Conservation (phyloP, 73 alveolate species). For the Stentor roeselii region DNA sequence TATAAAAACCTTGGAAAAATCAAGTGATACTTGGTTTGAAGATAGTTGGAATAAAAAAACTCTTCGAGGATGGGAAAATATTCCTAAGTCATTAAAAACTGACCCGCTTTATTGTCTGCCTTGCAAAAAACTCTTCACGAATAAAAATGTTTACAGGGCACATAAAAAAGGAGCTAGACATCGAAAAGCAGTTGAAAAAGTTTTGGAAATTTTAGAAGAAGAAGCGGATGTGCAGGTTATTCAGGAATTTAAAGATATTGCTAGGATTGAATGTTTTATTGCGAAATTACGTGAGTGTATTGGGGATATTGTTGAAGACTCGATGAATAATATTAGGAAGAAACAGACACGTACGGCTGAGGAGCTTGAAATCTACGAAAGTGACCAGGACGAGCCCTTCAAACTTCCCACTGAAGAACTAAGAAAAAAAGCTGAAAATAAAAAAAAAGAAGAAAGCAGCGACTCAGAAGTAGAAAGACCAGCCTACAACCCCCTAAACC, state of each 20-base stretch:
- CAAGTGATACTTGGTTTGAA: slow-evolving; percentile 40
- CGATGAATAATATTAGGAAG: slow-evolving; percentile 79
- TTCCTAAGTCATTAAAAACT: slow-evolving; percentile 25
- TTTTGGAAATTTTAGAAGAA: slow-evolving; percentile 30
- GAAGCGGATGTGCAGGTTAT: slow-evolving; percentile 34
- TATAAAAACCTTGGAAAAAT: slow-evolving; percentile 37
- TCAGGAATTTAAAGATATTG: slow-evolving; percentile 58
- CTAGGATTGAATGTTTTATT: slow-evolving; percentile 74
- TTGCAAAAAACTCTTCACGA: slow-evolving; percentile 81
- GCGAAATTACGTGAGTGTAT: slow-evolving; percentile 71
- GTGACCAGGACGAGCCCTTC: slow-evolving; percentile 44
- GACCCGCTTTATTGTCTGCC: slow-evolving; percentile 65
- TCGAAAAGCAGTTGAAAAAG: slow-evolving; percentile 63
- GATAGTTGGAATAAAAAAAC: slow-evolving; percentile 62
- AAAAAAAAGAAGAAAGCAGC: slow-evolving; percentile 59
- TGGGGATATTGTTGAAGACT: slow-evolving; percentile 72
- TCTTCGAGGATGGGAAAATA: slow-evolving; percentile 69
- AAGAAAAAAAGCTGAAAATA: slow-evolving; percentile 41
- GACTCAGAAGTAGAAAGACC: slow-evolving; percentile 83
- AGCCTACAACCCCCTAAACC: slow-evolving; percentile 92
- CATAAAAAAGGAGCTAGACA: slow-evolving; percentile 91
- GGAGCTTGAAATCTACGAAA: slow-evolving; percentile 63
- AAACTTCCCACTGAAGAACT: slow-evolving; percentile 27
- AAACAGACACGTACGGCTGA: slow-evolving; percentile 74
- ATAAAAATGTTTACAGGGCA: slow-evolving; percentile 75